Evolutionary conservation across 495 filamentous ascomycete species (phyloP).

Genomic region (Friedmanniomyces simplex): DNA sequence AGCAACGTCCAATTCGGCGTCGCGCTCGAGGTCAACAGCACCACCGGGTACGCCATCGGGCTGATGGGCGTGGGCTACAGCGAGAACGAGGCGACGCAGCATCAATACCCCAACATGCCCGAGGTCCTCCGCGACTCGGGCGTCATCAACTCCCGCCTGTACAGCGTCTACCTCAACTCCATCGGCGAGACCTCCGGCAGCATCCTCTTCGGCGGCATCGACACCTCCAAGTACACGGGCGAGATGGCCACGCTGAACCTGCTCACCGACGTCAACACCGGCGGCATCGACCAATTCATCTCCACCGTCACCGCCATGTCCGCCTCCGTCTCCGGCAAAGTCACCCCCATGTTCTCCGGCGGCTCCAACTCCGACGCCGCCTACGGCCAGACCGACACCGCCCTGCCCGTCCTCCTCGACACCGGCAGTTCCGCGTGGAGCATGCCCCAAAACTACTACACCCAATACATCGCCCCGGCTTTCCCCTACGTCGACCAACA

Average conservation of each 20-base stretch:
- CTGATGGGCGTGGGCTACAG: conserved; percentile 13
- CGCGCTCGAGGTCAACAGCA: conserved; percentile 11
- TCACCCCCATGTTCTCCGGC: conserved; percentile 3
- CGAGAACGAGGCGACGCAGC: conserved; percentile 10
- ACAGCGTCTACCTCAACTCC: conserved; percentile 19
- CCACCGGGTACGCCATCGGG: conserved; percentile 12
- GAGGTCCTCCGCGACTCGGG: conserved; percentile 11
- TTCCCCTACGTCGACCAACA: conserved; percentile 13
- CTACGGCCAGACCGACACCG: background rate
- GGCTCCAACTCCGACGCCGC: background rate
- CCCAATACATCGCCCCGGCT: background rate
- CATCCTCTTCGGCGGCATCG: conserved; percentile 22
- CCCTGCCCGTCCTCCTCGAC: conserved; percentile 20
- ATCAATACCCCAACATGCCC: conserved; percentile 16
- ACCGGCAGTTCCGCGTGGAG: conserved; percentile 12
- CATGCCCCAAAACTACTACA: conserved; percentile 5
- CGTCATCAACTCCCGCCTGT: conserved; percentile 14
- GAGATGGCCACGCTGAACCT: conserved; percentile 12
- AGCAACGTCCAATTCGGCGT: conserved; percentile 19
- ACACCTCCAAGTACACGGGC: conserved; percentile 12
- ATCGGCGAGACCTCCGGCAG: conserved; percentile 5
- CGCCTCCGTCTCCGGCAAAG: conserved; percentile 4
- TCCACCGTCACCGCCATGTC: conserved; percentile 12
- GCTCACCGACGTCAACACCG: conserved; percentile 7
- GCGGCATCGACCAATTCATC: conserved; percentile 16